phyloP scores from a whole-genome alignment of 2,329 filamentous ascomycete genomes.

The Calonectria henricotiae region DNA sequence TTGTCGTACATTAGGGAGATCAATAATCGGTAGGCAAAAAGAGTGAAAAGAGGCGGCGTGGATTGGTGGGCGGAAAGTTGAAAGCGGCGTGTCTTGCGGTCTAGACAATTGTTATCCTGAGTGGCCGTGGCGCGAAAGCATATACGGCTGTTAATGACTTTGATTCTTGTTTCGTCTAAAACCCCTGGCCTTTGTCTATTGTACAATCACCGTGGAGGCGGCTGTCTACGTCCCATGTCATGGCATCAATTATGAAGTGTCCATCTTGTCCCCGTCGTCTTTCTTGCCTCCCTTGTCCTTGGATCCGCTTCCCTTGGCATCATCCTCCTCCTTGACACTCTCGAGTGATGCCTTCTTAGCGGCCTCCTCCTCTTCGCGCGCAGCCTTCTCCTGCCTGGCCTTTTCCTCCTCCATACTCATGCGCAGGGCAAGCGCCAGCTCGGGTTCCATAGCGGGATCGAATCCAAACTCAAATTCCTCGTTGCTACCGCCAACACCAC shows the following conservation, averaged over 20 bases:
- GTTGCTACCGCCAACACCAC: slow-evolving; percentile 73
- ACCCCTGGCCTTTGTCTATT: slow-evolving; percentile 52
- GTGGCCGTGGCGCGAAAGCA: slow-evolving; percentile 26
- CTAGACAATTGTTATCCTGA: slow-evolving; percentile 20
- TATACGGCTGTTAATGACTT: slow-evolving; percentile 47
- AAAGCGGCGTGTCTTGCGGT: slow-evolving; percentile 39
- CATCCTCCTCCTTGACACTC: slow-evolving; percentile 85
- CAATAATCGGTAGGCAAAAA: slow-evolving; percentile 68
- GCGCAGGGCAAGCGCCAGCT: slow-evolving; percentile 92
- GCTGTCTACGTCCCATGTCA: slow-evolving; percentile 48
- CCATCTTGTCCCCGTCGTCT: slow-evolving; percentile 85
- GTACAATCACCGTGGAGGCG: slow-evolving; percentile 56
- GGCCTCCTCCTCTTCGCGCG: slow-evolving; percentile 81
- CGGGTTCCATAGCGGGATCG: slow-evolving; percentile 92
- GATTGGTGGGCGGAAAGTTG: slow-evolving; percentile 14
- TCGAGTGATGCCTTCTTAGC: slow-evolving; percentile 84
- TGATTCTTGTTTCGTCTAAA: slow-evolving; percentile 52
- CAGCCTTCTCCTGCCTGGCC: slow-evolving; percentile 90
- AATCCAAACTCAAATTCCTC: slow-evolving; percentile 85
- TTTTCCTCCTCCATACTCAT: slow-evolving; percentile 99
- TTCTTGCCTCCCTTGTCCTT: slow-evolving; percentile 82
- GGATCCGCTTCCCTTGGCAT: slow-evolving; percentile 63
- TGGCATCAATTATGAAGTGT: slow-evolving; percentile 76
- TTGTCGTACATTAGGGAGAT: slow-evolving; percentile 84
- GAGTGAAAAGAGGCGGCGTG: background rate